Evolutionary conservation across 2,329 filamentous ascomycete genomes (phyloP).

Genomic region (Byssothecium circinans): DNA sequence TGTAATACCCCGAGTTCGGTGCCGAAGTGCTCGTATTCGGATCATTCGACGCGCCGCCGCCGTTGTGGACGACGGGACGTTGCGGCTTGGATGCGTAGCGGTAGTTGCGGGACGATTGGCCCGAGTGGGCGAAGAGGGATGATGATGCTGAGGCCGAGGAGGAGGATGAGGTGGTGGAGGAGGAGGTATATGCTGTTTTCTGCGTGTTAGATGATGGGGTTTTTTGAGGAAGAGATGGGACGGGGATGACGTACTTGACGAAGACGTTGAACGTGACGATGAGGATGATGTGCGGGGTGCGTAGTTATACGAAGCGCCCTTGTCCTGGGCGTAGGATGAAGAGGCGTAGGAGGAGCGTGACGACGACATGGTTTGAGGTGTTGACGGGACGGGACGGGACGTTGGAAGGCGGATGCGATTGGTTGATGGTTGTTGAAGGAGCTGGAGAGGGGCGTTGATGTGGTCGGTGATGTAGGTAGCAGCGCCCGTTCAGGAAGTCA

Average conservation of each 20-base stretch:
- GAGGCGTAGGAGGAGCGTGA: slow-evolving; percentile 27
- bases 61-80: slow-evolving; percentile 29
- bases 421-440: slow-evolving; percentile 14
- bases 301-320: slow-evolving; percentile 17
- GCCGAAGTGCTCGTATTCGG: slow-evolving; percentile 33
- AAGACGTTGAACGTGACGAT: slow-evolving; percentile 12
- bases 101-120: slow-evolving; percentile 23
- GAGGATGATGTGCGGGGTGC: slow-evolving; percentile 28
- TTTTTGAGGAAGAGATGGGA: slow-evolving; percentile 8
- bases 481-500: slow-evolving; percentile 11
- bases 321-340: slow-evolving; percentile 25
- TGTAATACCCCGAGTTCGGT: slow-evolving; percentile 34
- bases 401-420: slow-evolving; percentile 13
- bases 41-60: slow-evolving; percentile 32
- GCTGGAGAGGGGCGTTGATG: slow-evolving; percentile 8
- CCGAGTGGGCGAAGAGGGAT: slow-evolving; percentile 29
- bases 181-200: slow-evolving; percentile 15
- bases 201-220: too few species aligned
- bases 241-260: slow-evolving; percentile 21
- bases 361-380: slow-evolving; percentile 33
- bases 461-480: slow-evolving; percentile 11
- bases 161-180: too few species aligned
- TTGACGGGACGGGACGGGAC: slow-evolving; percentile 7
- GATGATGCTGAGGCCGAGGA: slow-evolving; percentile 21
- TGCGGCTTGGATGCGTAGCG: slow-evolving; percentile 35